Base-by-base conservation (phyloP, 768 basidiomycete species). In the Pholiota microspora region DNA sequence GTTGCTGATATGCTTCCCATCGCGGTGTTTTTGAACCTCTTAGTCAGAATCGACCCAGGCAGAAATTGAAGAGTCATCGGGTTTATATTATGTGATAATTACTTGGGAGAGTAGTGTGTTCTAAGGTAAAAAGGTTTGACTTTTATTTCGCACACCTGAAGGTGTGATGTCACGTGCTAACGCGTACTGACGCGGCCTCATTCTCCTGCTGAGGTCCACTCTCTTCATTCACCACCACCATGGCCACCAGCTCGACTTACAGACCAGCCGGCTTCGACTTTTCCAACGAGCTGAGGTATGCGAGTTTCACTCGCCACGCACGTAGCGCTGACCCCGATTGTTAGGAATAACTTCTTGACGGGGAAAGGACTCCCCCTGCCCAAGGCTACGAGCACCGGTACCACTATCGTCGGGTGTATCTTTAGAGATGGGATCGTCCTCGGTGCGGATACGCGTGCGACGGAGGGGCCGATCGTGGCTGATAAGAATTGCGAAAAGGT, bases 401-500 rank as follows among this genome's bases (percentile, higher is more conserved):
- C 96, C 3, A 99, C 96, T 46, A 98, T 99, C 76, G 97, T 99
- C 15, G 97, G 97, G 24, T 93, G 93, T 65, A 73, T 97, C 52
- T 98, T 89, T 72, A 87, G 86, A 61, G 92, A 92, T 66, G 97
- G 97, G 4, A 86, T 99, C 61, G 83, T 96, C 15, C 82, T 99
- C 4, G 97, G 96, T 44, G 97, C 97, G 12, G 97, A 98, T 71
- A 99, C 97, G 1, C 81, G 96, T 63, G 95, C 97, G 3, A 98
- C 97, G 0, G 92, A 87, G 57, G 97, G 96, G 1, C 82, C 83
- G 21, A 98, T 98, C 60, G 92, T 99, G 24, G 93, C 93, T 0
- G 96, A 98, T 77, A 98, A 99, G 83, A 99, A 99, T 74, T 99
- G 97, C 72, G 97, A 98, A 77, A 99, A 99, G 89, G 96, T 95